These are phyloP conservation scores for Aureobasidium sp. DNA, from an alignment of 2,329 filamentous ascomycete genomes.

Conservation along the genomic window DNA sequence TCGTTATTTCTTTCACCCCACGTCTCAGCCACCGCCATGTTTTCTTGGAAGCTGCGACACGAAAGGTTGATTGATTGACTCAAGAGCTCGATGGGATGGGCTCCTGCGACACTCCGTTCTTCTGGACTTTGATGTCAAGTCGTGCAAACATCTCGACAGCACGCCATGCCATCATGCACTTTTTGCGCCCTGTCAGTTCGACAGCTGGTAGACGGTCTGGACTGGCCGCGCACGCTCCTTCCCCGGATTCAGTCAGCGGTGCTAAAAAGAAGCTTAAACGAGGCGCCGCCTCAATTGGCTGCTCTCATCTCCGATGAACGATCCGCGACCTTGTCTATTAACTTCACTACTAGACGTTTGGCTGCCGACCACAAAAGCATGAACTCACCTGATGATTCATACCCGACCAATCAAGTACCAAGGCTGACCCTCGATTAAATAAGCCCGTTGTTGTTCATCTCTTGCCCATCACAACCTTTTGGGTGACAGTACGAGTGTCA, in stretches of 20 bases:
- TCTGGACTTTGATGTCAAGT: neutral
- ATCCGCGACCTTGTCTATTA: neutral
- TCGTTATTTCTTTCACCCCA: neutral
- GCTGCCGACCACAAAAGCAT: neutral
- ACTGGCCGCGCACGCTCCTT: neutral
- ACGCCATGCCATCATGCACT: neutral
- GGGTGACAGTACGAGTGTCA: neutral
- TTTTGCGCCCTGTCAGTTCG: neutral
- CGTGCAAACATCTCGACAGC: neutral
- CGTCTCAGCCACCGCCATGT: conserved; percentile 8
- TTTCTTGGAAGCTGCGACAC: neutral
- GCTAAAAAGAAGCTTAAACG: conserved; percentile 7
- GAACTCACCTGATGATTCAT: neutral
- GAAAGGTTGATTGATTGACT: neutral
- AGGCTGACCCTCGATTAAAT: neutral
- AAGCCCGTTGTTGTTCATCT: neutral
- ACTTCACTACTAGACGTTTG: neutral
- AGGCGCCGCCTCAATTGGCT: neutral
- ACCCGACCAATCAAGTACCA: neutral
- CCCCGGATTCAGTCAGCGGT: neutral
- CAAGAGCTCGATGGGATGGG: neutral
- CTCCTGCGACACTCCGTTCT: neutral
- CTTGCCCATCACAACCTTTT: neutral
- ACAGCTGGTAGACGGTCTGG: neutral
- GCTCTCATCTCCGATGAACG: neutral